These are phyloP conservation scores for Carpinus viminea DNA, from an alignment of 306 rosid genomes.

Conservation along the genomic window DNA sequence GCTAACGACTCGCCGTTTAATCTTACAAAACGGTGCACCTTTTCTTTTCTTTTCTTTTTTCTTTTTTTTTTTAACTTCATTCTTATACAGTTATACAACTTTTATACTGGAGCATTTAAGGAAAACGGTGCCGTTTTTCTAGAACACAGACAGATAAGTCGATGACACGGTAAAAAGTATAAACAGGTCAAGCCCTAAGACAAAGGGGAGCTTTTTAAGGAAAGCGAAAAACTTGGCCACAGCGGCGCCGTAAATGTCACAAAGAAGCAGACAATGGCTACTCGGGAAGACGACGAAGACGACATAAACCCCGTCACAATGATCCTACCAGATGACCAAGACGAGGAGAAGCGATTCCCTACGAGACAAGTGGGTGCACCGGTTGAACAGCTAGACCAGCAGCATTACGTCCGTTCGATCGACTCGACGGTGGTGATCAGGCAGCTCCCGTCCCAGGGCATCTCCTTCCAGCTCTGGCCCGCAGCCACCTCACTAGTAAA, in stretches of 20 bases:
- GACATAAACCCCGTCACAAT: conserved; percentile 41
- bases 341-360: conserved; percentile 9
- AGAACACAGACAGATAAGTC: background rate
- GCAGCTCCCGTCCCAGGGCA: conserved; percentile 79
- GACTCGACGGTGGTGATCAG: conserved; percentile 59
- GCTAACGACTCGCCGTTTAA: background rate
- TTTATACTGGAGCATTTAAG: no score
- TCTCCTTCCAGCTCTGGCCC: conserved; percentile 97
- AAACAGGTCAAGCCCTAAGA: conserved; percentile 25
- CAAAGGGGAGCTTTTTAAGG: background rate
- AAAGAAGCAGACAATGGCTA: conserved; percentile 38
- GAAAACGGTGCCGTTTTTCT: background rate
- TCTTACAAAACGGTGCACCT: background rate
- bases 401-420: conserved; percentile 59
- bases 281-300: conserved; percentile 41
- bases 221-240: background rate
- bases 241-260: conserved; percentile 10
- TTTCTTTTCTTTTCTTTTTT: no score
- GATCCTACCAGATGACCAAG: conserved; percentile 26
- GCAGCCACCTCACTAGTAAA: conserved; percentile 85
- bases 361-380: conserved; percentile 1
- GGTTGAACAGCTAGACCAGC: conserved; percentile 32
- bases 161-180: background rate
- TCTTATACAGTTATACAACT: no score
- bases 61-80: no score